phyloP scores from a whole-genome alignment of 2,329 filamentous ascomycete species.

The Penicillium capsulatum region DNA sequence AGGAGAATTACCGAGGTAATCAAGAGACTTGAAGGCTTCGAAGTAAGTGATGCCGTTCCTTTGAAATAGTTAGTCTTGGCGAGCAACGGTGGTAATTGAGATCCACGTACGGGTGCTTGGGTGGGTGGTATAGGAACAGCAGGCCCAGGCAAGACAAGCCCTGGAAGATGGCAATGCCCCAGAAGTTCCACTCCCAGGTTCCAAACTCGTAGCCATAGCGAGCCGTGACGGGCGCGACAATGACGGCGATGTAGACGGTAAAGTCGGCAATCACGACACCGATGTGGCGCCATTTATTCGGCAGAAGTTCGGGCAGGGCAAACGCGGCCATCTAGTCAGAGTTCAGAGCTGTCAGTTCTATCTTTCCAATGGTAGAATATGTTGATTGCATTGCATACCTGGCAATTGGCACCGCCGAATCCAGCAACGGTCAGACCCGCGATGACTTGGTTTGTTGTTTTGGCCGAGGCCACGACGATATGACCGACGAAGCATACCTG shows the following conservation, averaged over 20 bases:
- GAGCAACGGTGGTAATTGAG: constrained; percentile 8
- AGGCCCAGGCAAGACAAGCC: constrained; percentile 46
- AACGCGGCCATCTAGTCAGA: constrained; percentile 44
- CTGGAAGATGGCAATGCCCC: constrained; percentile 41
- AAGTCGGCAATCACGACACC: constrained; percentile 44
- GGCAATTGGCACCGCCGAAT: constrained; percentile 45
- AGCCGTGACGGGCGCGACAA: constrained; percentile 46
- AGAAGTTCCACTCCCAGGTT: constrained; percentile 48
- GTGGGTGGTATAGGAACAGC: constrained; percentile 41
- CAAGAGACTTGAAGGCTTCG: constrained; percentile 36
- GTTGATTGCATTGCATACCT: no score
- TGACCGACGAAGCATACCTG: constrained; percentile 37
- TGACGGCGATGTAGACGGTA: constrained; percentile 44
- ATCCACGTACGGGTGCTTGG: constrained; percentile 37
- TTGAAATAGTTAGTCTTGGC: constrained; percentile 10
- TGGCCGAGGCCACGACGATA: constrained; percentile 40
- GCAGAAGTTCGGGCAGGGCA: constrained; percentile 47
- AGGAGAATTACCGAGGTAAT: constrained; percentile 33
- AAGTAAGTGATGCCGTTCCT: constrained; percentile 35
- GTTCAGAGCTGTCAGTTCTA: background rate
- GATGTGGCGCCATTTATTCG: constrained; percentile 49
- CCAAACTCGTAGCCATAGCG: constrained; percentile 39
- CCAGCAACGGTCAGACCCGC: constrained; percentile 43
- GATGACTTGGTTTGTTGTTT: constrained; percentile 38
- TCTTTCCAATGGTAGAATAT: no score